Conservation (phyloP, 2,329 filamentous ascomycete species). For the Talaromyces sp. region DNA sequence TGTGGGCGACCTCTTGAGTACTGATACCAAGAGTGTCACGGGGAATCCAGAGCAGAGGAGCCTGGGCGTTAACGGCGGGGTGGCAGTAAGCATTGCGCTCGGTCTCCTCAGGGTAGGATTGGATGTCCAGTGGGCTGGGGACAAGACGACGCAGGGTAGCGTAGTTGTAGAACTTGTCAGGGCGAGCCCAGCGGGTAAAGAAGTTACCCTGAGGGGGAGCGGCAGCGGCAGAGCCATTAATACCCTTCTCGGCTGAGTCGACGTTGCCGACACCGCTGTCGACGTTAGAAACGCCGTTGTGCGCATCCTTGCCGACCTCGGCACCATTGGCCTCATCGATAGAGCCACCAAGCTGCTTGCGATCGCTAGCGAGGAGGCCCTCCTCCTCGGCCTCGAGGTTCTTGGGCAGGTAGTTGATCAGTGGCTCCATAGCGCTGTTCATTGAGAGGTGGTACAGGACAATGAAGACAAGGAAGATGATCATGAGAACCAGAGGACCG, state of each 20-base stretch:
- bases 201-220: conserved; percentile 39
- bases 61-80: conserved; percentile 64
- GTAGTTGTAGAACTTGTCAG: conserved; percentile 76
- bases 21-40: conserved; percentile 74
- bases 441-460: conserved; percentile 73
- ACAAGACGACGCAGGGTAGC: conserved; percentile 69
- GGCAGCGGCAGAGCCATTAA: conserved; percentile 24
- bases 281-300: conserved; percentile 32
- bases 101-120: conserved; percentile 63
- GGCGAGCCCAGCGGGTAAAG: conserved; percentile 66
- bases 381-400: conserved; percentile 66
- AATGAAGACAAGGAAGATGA: conserved; percentile 74
- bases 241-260: conserved; percentile 39
- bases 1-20: conserved; percentile 74
- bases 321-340: conserved; percentile 20
- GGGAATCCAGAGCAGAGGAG: conserved; percentile 83
- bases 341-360: conserved; percentile 19
- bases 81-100: conserved; percentile 73
- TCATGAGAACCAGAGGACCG: conserved; percentile 74
- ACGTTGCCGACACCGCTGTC: conserved; percentile 34
- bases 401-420: conserved; percentile 78
- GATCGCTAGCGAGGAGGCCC: conserved; percentile 44
- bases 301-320: neutral
- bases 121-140: conserved; percentile 58
- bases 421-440: conserved; percentile 71